Conservation (phyloP, 2,329 filamentous ascomycete genomes). For the Claviceps citrina region DNA sequence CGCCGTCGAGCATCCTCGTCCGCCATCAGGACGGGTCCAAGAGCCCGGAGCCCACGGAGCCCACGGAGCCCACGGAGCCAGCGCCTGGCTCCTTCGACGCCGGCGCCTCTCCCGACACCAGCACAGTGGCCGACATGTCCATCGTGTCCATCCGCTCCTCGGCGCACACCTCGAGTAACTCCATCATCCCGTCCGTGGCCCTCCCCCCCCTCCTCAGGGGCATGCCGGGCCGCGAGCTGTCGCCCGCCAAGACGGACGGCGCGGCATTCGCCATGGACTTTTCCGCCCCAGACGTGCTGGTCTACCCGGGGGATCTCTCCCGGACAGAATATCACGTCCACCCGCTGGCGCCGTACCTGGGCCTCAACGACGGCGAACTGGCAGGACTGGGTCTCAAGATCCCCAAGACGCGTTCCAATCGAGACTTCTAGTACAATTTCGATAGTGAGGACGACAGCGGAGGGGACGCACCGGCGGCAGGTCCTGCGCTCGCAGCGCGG, state of each 20-base stretch:
- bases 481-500: neutral
- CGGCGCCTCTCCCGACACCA: slow-evolving; percentile 1
- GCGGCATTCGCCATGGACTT: slow-evolving; percentile 20
- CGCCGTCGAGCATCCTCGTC: slow-evolving; percentile 6
- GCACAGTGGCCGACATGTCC: slow-evolving; percentile 3
- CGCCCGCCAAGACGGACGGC: slow-evolving; percentile 22
- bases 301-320: slow-evolving; percentile 21
- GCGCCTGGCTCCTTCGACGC: neutral
- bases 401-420: slow-evolving; percentile 18
- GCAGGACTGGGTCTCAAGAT: slow-evolving; percentile 20
- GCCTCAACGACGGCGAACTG: slow-evolving; percentile 11
- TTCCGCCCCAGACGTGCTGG: slow-evolving; percentile 16
- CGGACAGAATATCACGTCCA: slow-evolving; percentile 21
- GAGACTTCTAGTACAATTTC: slow-evolving; percentile 23
- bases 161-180: neutral
- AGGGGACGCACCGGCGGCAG: slow-evolving; percentile 6
- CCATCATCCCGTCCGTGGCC: slow-evolving; percentile 6
- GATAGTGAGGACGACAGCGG: slow-evolving; percentile 19
- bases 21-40: slow-evolving; percentile 4
- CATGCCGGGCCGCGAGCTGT: slow-evolving; percentile 24
- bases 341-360: slow-evolving; percentile 18
- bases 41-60: slow-evolving; percentile 5
- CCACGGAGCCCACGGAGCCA: neutral
- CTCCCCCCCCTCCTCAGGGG: slow-evolving; percentile 29
- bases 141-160: slow-evolving; percentile 3